phyloP scores from a whole-genome alignment of 257 asterid genomes.

The Solanum medicagineum region DNA sequence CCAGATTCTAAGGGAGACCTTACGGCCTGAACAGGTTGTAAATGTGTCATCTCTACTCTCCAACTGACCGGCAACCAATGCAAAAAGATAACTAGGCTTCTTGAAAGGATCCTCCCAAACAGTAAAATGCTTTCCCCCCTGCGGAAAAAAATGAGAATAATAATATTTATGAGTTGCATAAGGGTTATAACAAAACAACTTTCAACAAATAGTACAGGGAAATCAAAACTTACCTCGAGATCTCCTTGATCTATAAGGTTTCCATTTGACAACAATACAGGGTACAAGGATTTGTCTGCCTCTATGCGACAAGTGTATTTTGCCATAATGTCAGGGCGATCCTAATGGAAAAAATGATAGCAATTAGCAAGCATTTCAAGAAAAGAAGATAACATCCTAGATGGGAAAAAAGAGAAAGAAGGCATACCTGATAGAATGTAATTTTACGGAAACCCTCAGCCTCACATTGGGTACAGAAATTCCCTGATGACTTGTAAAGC shows the following conservation, averaged over 20 bases:
- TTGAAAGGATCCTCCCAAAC: constrained; percentile 89
- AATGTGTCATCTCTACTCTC: constrained; percentile 78
- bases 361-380: constrained; percentile 6
- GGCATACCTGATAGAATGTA: constrained; percentile 73
- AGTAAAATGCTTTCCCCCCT: constrained; percentile 77
- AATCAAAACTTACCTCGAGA: constrained; percentile 41
- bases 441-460: constrained; percentile 95
- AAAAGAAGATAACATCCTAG: not conserved
- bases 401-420: not conserved
- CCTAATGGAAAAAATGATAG: constrained; percentile 29
- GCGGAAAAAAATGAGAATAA: not conserved
- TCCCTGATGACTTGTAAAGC: constrained; percentile 82
- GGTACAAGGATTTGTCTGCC: constrained; percentile 84
- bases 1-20: constrained; percentile 78
- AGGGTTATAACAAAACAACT: not conserved
- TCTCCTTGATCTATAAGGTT: constrained; percentile 83
- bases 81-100: constrained; percentile 96
- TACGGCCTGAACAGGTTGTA: constrained; percentile 70
- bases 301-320: constrained; percentile 84
- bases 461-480: constrained; percentile 98
- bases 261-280: constrained; percentile 83
- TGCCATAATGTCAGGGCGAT: constrained; percentile 97
- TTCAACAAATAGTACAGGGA: not conserved
- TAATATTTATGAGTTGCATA: not conserved
- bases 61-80: constrained; percentile 92